Conservation (phyloP, 2,329 filamentous ascomycete genomes). For the Cercospora sesami region DNA sequence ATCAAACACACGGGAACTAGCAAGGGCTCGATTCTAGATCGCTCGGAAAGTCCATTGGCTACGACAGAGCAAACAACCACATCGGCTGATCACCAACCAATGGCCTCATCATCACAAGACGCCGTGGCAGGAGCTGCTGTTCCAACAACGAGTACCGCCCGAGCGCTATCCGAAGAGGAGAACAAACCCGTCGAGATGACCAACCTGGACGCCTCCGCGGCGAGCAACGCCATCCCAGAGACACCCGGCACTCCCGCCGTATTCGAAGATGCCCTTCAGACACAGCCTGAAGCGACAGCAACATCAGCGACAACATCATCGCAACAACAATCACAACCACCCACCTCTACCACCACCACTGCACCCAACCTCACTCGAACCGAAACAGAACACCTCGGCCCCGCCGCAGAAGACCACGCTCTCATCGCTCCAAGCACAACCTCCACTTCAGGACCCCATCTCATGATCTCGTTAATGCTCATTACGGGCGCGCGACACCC, state of each 20-base stretch:
- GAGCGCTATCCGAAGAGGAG: constrained; percentile 12
- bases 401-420: constrained; percentile 44
- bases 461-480: constrained; percentile 79
- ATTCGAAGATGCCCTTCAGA: constrained; percentile 17
- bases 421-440: constrained; percentile 39
- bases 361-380: constrained; percentile 31
- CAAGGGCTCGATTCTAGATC: background rate
- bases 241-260: constrained; percentile 10
- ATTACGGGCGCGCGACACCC: constrained; percentile 76
- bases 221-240: background rate
- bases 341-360: constrained; percentile 1
- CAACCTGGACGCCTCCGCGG: background rate
- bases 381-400: constrained; percentile 51
- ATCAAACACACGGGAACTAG: background rate
- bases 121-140: constrained; percentile 24
- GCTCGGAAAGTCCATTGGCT: background rate
- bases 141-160: constrained; percentile 10
- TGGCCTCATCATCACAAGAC: constrained; percentile 20
- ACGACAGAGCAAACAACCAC: background rate
- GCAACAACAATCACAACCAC: constrained; percentile 8
- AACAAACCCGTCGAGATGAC: constrained; percentile 18
- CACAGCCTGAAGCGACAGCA: constrained; percentile 8
- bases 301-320: background rate
- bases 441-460: constrained; percentile 45
- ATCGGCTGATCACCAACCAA: constrained; percentile 2